A percentile compares a stretch with the other conserved stretches of the same genome.
Evolutionary conservation across 331 rosid species (phyloP).

Genomic region (Acacia pycnantha): DNA sequence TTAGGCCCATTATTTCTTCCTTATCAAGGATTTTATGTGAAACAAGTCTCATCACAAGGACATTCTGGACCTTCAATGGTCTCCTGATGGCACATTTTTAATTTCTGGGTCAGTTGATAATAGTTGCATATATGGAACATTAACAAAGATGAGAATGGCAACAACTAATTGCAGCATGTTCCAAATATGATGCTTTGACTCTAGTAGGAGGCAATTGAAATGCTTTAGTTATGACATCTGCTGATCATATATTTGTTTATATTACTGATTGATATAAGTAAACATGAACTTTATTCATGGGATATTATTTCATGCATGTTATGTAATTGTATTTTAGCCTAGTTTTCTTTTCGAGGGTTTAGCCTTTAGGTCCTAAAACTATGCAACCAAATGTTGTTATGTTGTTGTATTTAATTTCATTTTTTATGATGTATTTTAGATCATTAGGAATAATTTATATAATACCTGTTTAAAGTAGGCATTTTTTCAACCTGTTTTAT

Average conservation of each 20-base stretch:
- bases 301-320: too few relatives aligned
- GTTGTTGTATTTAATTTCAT: too few relatives aligned
- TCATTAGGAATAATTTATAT: too few relatives aligned
- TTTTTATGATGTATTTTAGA: too few relatives aligned
- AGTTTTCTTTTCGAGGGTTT: too few relatives aligned
- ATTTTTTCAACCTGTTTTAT: too few relatives aligned
- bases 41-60: conserved; percentile 86
- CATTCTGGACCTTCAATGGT: conserved; percentile 88
- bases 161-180: background rate
- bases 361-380: too few relatives aligned
- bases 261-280: too few relatives aligned
- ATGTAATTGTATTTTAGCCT: too few relatives aligned
- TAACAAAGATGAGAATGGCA: conserved; percentile 59
- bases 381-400: too few relatives aligned
- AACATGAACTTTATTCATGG: too few relatives aligned
- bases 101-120: conserved; percentile 95
- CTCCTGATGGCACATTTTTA: conserved; percentile 62
- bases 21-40: conserved; percentile 34
- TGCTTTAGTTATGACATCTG: conserved; percentile 21
- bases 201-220: conserved; percentile 14
- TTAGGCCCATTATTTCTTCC: conserved; percentile 22
- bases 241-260: conserved; percentile 3
- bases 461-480: too few relatives aligned
- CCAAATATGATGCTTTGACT: background rate
- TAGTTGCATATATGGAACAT: conserved; percentile 93